Percentiles rank a stretch among this genome's conserved stretches.
Evolutionary conservation across 345 rosid genomes (phyloP).

Genomic region (Geranium brycei): DNA sequence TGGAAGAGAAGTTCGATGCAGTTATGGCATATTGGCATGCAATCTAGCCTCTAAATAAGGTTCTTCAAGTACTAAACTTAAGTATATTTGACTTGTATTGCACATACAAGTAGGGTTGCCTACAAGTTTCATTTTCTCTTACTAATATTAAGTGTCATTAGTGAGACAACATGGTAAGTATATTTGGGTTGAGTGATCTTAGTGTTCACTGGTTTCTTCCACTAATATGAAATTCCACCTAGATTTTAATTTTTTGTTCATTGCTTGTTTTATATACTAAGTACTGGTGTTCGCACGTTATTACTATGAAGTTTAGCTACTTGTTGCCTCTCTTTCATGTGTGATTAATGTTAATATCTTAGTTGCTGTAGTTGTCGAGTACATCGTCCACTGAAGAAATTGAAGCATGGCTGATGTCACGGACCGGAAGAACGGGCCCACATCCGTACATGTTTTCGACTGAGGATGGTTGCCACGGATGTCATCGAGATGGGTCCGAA

Average conservation of each 20-base stretch:
- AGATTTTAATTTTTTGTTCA: no score
- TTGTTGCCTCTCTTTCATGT: background rate
- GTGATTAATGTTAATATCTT: background rate
- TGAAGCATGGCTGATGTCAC: background rate
- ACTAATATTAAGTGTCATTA: background rate
- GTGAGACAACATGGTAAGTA: no score
- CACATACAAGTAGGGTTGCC: background rate
- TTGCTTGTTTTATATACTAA: no score
- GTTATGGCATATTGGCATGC: no score
- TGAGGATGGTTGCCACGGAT: no score
- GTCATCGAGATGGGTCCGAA: no score
- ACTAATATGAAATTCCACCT: no score
- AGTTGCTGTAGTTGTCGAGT: conserved; percentile 50
- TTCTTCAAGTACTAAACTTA: background rate
- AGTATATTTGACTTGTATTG: background rate
- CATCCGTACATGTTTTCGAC: background rate
- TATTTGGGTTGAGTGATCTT: no score
- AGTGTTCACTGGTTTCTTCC: no score
- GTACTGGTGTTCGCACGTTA: no score
- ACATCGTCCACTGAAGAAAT: conserved; percentile 43
- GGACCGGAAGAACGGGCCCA: no score
- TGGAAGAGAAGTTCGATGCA: no score
- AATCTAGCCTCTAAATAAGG: background rate
- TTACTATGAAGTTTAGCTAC: background rate
- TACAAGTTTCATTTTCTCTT: background rate